Evolutionary conservation across 495 filamentous ascomycete species (phyloP).

Genomic region (Penicillium robsamsonii): DNA sequence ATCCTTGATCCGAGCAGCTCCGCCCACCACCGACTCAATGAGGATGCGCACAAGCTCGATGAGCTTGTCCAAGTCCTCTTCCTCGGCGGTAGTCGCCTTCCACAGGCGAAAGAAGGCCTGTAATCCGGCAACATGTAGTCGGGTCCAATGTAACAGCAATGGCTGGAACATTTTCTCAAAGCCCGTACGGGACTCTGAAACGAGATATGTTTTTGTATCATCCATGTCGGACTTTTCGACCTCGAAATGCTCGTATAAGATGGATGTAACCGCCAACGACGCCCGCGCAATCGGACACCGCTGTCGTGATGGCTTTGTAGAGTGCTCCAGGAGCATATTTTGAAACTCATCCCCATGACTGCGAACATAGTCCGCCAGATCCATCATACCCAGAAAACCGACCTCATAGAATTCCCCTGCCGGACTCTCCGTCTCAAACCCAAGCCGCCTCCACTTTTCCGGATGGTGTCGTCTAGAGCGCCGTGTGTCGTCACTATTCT

Average conservation of each 20-base stretch:
- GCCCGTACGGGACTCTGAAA: slow-evolving; percentile 72
- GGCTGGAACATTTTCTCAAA: slow-evolving; percentile 88
- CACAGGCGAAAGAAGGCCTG: slow-evolving; percentile 89
- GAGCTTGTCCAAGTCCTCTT: slow-evolving; percentile 88
- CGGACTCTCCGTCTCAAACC: slow-evolving; percentile 89
- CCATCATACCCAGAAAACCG: slow-evolving; percentile 96
- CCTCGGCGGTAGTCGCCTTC: slow-evolving; percentile 80
- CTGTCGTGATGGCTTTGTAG: slow-evolving; percentile 63
- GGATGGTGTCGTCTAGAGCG: slow-evolving; percentile 69
- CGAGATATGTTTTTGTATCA: slow-evolving; percentile 72
- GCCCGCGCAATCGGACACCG: slow-evolving; percentile 87
- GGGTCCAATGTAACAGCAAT: slow-evolving; percentile 87
- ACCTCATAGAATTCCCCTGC: slow-evolving; percentile 78
- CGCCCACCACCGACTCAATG: slow-evolving; percentile 87
- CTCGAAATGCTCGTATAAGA: slow-evolving; percentile 94
- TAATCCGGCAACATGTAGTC: slow-evolving; percentile 87
- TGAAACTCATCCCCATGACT: slow-evolving; percentile 91
- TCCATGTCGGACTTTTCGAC: slow-evolving; percentile 84
- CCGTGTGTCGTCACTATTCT: slow-evolving; percentile 48
- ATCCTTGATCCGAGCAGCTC: slow-evolving; percentile 78
- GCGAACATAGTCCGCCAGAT: slow-evolving; percentile 87
- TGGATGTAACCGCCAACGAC: slow-evolving; percentile 81
- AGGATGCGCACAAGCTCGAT: slow-evolving; percentile 86
- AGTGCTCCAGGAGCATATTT: slow-evolving; percentile 87
- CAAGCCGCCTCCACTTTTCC: slow-evolving; percentile 90